Evolutionary conservation across 805 yeast species (phyloP), one percentile per base, ranked within the genome.

Genomic region (Kodamaea laetipori): DNA sequence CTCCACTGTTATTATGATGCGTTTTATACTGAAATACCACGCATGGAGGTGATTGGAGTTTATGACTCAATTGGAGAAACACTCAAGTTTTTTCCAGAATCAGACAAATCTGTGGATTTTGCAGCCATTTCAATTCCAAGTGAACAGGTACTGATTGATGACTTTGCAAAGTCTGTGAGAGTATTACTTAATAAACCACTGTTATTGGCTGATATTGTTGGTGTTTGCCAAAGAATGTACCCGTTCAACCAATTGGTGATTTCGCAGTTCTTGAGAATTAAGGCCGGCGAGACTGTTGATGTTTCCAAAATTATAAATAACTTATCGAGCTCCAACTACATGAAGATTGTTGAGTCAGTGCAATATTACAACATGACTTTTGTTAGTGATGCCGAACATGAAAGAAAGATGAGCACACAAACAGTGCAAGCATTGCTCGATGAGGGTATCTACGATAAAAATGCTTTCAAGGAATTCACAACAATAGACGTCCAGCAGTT

Each of bases 171-270:
- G 11, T 23, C 49, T 1, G 19, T 34, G 3, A 56, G 54, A 38
- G 55, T 55, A 4, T 45, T 57, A 5, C 28, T 35, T 25, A 24
- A 33, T 15, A 31, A 19, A 9, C 50, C 44, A 4, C 43, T 60
- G 6, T 32, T 64, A n/a, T 48, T 67, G 21, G 51, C 54, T 4
- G 48, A 57, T 13, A 51, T 53, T 12, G 47, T 67, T 3, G 51
- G 55, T 4, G 60, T 64, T 1, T 69, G 73, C 48, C 60, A 61
- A 30, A 55, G 53, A 32, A 53, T 71, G 16, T 67, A 59, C 39
- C 64, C 72, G 0, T 57, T 64, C 30, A 66, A 62, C 37, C 64
- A 62, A 26, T 53, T 66, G n/a, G 61, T 71, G 1, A 53, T 70
- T n/a, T 41, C 40, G 4, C 56, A 59, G 21, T 70, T 52, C 43